A percentile compares a stretch with the other conserved stretches of the same genome.
Conservation (phyloP, 2,329 filamentous ascomycete species). For the Dothideomycetes sp. region DNA sequence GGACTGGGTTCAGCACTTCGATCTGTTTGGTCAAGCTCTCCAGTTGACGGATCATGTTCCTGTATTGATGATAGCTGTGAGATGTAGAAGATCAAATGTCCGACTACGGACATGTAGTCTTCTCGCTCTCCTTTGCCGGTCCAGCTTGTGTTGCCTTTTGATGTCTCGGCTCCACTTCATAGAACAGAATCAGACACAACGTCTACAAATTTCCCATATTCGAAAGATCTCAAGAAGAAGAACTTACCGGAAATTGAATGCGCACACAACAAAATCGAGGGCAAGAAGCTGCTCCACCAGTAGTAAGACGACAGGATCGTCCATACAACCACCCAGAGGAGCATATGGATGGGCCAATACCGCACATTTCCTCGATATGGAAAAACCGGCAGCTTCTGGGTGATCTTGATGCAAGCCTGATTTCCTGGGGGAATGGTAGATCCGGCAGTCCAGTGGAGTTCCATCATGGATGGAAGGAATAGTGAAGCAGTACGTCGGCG, state of each 20-base stretch:
- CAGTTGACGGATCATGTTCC: neutral
- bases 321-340: slow-evolving; percentile 72
- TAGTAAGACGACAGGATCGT: slow-evolving; percentile 69
- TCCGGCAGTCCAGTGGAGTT: slow-evolving; percentile 64
- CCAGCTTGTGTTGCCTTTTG: slow-evolving; percentile 77
- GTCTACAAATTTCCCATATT: neutral
- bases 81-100: slow-evolving; percentile 68
- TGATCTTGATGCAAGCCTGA: slow-evolving; percentile 22
- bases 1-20: too few relatives aligned
- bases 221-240: neutral
- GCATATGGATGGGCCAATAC: slow-evolving; percentile 88
- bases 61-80: neutral
- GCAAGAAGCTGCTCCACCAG: slow-evolving; percentile 56
- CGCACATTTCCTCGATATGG: slow-evolving; percentile 41
- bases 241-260: slow-evolving; percentile 81
- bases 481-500: slow-evolving; percentile 43
- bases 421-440: slow-evolving; percentile 56
- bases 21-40: neutral
- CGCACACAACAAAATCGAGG: slow-evolving; percentile 65
- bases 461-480: slow-evolving; percentile 80
- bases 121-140: slow-evolving; percentile 68
- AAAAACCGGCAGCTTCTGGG: too few relatives aligned
- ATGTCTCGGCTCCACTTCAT: slow-evolving; percentile 63
- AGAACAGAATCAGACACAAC: slow-evolving; percentile 15
- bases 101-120: slow-evolving; percentile 77